Evolutionary conservation across 2,329 filamentous ascomycete species (phyloP), one percentile per base, ranked within the genome.

Genomic region (Coniochaeta sp.): DNA sequence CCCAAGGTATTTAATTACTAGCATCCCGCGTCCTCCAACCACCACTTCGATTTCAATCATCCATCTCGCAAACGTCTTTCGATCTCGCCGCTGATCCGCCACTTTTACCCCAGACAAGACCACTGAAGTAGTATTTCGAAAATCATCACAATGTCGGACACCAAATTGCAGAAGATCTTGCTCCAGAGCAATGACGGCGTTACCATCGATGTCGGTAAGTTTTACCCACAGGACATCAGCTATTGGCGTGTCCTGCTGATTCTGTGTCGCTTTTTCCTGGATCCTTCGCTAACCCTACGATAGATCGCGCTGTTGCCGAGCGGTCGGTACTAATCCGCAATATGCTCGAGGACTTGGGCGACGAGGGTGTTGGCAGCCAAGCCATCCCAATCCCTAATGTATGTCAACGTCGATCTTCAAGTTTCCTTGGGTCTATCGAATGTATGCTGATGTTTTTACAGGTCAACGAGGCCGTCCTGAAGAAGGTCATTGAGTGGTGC

Each of bases 401-500:
- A 24, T 88, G 76, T 67, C 81, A n/a, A 24, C 16, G 26, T 11
- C 26, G n/a, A 71, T 66, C 47, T 40, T 16, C 62, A 64, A 50
- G 63, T 50, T 59, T 58, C 43, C 60, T 57, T 43, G 36, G 47
- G 44, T 14, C 24, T 4, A 24, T n/a, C 9, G 59, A 19, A 11
- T 63, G 90, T 87, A 91, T 17, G 12, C 47, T 52, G n/a, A 52
- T 24, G 24, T 19, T 14, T 28, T 17, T 12, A 19, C 33, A 57
- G 54, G 54, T 98, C 67, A 96, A 96, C 73, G 93, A 97, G 73
- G 85, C 91, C 1, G 95, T 99, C 43, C 83, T 99, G 40, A 88
- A 89, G 74, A 99, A 99, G 79, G 95, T 99, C 34, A 88, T 99
- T 69, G 95, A 98, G 76, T 99, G 95, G 95, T 98, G 95, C 80